Conservation (phyloP, 345 rosid genomes). For the Psidium guajava region DNA sequence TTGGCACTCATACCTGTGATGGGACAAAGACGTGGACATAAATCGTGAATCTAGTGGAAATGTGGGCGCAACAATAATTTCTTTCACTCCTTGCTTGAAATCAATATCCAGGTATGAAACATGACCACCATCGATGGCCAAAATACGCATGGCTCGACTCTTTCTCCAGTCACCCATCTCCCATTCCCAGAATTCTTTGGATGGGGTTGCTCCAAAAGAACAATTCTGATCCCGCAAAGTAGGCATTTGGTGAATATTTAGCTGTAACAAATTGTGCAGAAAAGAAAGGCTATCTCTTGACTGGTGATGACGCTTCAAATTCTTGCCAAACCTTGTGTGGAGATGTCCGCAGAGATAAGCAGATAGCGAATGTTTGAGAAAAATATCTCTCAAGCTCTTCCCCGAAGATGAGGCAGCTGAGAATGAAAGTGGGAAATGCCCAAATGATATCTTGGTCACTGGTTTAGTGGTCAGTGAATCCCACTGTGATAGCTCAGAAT, state of each 20-base stretch:
- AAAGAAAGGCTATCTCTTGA: slow-evolving; percentile 20
- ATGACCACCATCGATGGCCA: slow-evolving; percentile 84
- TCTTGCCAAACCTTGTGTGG: slow-evolving; percentile 74
- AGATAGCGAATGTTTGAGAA: slow-evolving; percentile 77
- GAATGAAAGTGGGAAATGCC: slow-evolving; percentile 91
- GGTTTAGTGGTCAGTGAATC: slow-evolving; percentile 42
- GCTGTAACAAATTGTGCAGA: slow-evolving; percentile 50
- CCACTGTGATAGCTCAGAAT: slow-evolving; percentile 68
- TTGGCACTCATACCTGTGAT: slow-evolving; percentile 49
- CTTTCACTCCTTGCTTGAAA: slow-evolving; percentile 44
- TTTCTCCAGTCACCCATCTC: slow-evolving; percentile 99
- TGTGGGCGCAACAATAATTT: slow-evolving; percentile 66
- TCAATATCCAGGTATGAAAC: slow-evolving; percentile 71
- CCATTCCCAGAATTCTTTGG: slow-evolving; percentile 93
- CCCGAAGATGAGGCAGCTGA: slow-evolving; percentile 47
- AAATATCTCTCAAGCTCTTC: slow-evolving; percentile 63
- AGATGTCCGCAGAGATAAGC: slow-evolving; percentile 91
- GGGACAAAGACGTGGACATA: slow-evolving; percentile 61
- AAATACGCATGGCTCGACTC: slow-evolving; percentile 65
- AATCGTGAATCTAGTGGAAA: slow-evolving; percentile 91
- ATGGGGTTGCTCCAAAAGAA: slow-evolving; percentile 39
- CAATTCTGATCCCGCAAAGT: slow-evolving; percentile 34
- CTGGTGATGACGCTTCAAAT: slow-evolving; percentile 71
- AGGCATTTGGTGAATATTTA: slow-evolving; percentile 45
- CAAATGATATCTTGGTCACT: slow-evolving; percentile 71